These are phyloP conservation scores for Debaryomyces nepalensis DNA, from an alignment of 1,139 yeast species.

Conservation along the genomic window DNA sequence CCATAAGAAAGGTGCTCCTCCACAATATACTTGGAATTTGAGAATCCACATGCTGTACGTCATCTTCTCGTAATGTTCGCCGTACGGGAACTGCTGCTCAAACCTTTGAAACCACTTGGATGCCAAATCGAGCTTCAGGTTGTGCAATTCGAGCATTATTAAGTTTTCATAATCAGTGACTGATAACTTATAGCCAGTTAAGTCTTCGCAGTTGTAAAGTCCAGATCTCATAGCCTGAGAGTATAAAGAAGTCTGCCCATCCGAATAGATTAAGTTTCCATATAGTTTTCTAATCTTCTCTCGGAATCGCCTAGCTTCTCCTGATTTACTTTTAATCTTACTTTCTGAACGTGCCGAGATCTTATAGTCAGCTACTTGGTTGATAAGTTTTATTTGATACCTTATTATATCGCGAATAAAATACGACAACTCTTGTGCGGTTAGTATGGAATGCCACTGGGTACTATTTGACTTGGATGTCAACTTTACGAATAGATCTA, in stretches of 20 bases:
- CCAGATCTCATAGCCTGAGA: constrained; percentile 22
- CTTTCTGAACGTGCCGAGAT: constrained; percentile 10
- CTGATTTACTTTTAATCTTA: constrained; percentile 5
- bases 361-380: constrained; percentile 15
- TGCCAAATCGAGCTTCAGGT: constrained; percentile 44
- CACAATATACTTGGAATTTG: constrained; percentile 37
- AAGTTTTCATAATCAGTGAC: constrained; percentile 45
- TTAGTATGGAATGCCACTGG: constrained; percentile 20
- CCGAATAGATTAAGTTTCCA: constrained; percentile 30
- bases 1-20: constrained; percentile 44
- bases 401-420: constrained; percentile 30
- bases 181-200: constrained; percentile 29
- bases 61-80: constrained; percentile 24
- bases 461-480: constrained; percentile 17
- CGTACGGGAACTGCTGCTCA: constrained; percentile 27
- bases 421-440: constrained; percentile 28
- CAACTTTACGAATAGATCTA: constrained; percentile 28
- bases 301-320: constrained; percentile 19
- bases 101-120: constrained; percentile 45
- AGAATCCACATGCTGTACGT: constrained; percentile 41
- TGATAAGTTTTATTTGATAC: constrained; percentile 25
- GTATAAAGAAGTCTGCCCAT: constrained; percentile 28
- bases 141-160: constrained; percentile 38
- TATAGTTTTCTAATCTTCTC: constrained; percentile 34
- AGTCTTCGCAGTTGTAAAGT: constrained; percentile 23